Conservation (phyloP, 306 rosid genomes). For the Cajanus cajan region DNA sequence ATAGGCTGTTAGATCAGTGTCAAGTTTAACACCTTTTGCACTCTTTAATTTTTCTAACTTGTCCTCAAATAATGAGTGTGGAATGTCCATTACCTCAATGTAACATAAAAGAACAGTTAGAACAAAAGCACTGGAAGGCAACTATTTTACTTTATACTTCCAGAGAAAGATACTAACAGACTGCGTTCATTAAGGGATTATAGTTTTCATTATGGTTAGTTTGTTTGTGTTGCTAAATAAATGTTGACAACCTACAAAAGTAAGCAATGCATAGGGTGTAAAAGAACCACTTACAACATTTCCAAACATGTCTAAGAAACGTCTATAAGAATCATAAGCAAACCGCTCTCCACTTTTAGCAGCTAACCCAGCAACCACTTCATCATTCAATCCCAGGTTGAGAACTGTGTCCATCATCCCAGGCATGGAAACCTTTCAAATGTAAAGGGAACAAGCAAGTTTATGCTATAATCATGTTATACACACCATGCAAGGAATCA, state of each 20-base stretch:
- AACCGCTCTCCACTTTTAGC: slow-evolving; percentile 94
- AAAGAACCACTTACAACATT: slow-evolving; percentile 71
- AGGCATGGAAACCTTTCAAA: slow-evolving; percentile 86
- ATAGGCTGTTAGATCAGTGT: slow-evolving; percentile 63
- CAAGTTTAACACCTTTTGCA: slow-evolving; percentile 58
- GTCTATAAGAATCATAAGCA: slow-evolving; percentile 90
- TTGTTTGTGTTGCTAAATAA: neutral
- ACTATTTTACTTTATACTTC: neutral
- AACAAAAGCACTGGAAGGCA: slow-evolving; percentile 14
- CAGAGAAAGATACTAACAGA: neutral
- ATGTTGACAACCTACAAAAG: neutral
- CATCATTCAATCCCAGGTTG: slow-evolving; percentile 93
- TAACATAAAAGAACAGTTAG: slow-evolving; percentile 19
- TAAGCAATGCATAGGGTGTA: slow-evolving; percentile 3
- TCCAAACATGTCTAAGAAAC: slow-evolving; percentile 98
- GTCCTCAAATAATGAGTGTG: slow-evolving; percentile 88
- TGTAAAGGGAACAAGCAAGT: slow-evolving; percentile 16
- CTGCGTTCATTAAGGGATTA: neutral
- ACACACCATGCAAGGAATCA: neutral
- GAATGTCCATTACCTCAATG: slow-evolving; percentile 78
- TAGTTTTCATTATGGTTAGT: neutral
- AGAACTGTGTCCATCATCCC: slow-evolving; percentile 99
- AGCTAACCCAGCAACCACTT: slow-evolving; percentile 86
- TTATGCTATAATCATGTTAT: slow-evolving; percentile 10
- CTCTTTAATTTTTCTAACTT: slow-evolving; percentile 66